Evolutionary conservation across 2,329 filamentous ascomycete genomes (phyloP).

Genomic region (Aspergillus sp.): DNA sequence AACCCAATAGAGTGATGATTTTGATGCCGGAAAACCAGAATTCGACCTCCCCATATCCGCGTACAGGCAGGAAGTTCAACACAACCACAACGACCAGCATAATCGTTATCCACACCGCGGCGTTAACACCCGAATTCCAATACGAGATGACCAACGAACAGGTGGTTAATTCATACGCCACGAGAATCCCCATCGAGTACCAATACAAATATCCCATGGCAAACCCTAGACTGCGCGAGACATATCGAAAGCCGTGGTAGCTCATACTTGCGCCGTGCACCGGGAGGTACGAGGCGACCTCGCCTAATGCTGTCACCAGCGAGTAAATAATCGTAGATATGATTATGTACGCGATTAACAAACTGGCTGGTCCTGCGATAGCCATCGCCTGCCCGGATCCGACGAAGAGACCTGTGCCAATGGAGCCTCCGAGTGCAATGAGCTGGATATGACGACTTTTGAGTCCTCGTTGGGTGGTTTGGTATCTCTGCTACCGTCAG

Average conservation of each 20-base stretch:
- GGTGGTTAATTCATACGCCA: slow-evolving; percentile 55
- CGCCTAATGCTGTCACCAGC: slow-evolving; percentile 41
- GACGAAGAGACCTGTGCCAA: slow-evolving; percentile 50
- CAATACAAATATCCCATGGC: slow-evolving; percentile 41
- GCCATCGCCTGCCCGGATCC: slow-evolving; percentile 46
- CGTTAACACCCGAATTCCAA: slow-evolving; percentile 44
- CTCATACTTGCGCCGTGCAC: slow-evolving; percentile 39
- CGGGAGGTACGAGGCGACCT: slow-evolving; percentile 37
- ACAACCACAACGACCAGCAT: slow-evolving; percentile 51
- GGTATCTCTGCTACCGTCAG: slow-evolving; percentile 19
- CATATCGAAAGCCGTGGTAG: slow-evolving; percentile 37
- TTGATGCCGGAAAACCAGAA: slow-evolving; percentile 48
- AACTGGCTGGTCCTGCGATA: slow-evolving; percentile 45
- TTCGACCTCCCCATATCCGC: slow-evolving; percentile 47
- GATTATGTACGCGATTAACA: slow-evolving; percentile 46
- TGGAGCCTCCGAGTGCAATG: slow-evolving; percentile 50
- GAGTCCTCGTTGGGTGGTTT: slow-evolving; percentile 33
- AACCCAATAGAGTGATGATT: slow-evolving; percentile 44
- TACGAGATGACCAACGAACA: slow-evolving; percentile 58
- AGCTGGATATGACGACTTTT: slow-evolving; percentile 38
- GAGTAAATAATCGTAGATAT: slow-evolving; percentile 41
- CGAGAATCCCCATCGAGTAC: slow-evolving; percentile 41
- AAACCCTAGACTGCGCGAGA: slow-evolving; percentile 35
- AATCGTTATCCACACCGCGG: slow-evolving; percentile 47
- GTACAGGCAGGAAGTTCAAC: slow-evolving; percentile 42